Evolutionary conservation across 2,329 filamentous ascomycete genomes (phyloP).

Genomic region (Colletotrichum sp.): DNA sequence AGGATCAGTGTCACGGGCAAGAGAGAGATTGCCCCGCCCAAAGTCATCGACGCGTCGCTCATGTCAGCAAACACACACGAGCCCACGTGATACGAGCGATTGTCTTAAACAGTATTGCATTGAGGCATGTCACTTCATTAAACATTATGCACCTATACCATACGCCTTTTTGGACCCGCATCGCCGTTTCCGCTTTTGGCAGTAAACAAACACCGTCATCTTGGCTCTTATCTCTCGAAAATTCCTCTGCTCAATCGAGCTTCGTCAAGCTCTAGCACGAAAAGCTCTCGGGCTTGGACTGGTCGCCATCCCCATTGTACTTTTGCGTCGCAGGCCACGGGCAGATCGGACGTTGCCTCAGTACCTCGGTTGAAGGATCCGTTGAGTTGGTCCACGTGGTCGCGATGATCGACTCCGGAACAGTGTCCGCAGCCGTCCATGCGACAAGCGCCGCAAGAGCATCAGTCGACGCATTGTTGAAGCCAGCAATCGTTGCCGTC

Average conservation of each 20-base stretch:
- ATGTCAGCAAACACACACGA: background rate
- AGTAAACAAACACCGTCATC: background rate
- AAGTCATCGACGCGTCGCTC: background rate
- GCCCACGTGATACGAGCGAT: background rate
- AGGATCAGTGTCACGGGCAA: background rate
- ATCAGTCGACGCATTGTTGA: conserved; percentile 39
- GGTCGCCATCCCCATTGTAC: background rate
- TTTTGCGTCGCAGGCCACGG: conserved; percentile 32
- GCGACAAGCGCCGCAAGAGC: conserved; percentile 40
- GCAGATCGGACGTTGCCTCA: conserved; percentile 52
- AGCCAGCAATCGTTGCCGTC: conserved; percentile 38
- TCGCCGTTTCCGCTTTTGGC: background rate
- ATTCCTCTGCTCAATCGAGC: background rate
- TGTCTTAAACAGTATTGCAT: background rate
- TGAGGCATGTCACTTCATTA: background rate
- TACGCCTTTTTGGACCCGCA: background rate
- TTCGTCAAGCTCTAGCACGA: background rate
- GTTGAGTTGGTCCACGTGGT: conserved; percentile 34
- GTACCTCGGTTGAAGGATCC: conserved; percentile 37
- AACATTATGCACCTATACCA: background rate
- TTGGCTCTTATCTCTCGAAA: background rate
- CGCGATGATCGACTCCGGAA: conserved; percentile 37
- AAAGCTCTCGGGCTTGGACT: background rate
- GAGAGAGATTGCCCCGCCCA: background rate
- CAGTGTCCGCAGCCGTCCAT: conserved; percentile 39